Percentiles rank a stretch among this genome's conserved stretches.
These are phyloP conservation scores for Mycosphaerella sp. DNA, from an alignment of 2,329 filamentous ascomycete genomes.

Conservation along the genomic window DNA sequence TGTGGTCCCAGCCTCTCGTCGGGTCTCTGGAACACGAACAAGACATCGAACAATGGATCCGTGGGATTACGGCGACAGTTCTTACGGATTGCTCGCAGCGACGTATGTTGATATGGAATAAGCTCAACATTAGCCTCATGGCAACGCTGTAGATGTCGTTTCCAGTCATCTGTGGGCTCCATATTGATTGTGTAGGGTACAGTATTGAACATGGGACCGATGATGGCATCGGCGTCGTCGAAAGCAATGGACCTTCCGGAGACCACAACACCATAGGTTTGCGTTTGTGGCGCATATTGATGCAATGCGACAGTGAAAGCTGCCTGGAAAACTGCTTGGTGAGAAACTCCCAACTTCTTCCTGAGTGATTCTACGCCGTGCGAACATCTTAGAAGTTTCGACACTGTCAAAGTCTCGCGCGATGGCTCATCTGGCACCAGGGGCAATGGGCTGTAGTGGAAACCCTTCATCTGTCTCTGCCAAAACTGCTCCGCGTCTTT, in stretches of 20 bases:
- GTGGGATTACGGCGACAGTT: constrained; percentile 57
- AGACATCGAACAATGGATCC: constrained; percentile 64
- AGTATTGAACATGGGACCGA: constrained; percentile 88
- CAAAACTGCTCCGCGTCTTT: constrained; percentile 60
- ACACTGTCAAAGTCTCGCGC: not conserved
- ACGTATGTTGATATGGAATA: constrained; percentile 69
- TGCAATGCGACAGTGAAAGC: constrained; percentile 62
- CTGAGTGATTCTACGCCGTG: constrained; percentile 39
- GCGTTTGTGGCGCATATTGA: constrained; percentile 41
- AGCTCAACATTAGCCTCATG: constrained; percentile 64
- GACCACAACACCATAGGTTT: constrained; percentile 65
- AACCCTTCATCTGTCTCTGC: constrained; percentile 48
- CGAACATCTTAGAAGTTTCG: not conserved
- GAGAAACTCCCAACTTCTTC: constrained; percentile 59
- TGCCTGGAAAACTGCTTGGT: constrained; percentile 72
- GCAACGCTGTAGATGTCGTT: constrained; percentile 54
- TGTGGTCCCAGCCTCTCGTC: not conserved
- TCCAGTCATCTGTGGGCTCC: constrained; percentile 48
- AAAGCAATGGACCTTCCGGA: constrained; percentile 71
- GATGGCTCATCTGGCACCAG: not conserved
- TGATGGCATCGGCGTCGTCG: constrained; percentile 56
- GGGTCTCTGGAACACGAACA: constrained; percentile 71
- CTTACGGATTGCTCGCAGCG: constrained; percentile 72
- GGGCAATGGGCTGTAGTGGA: constrained; percentile 18
- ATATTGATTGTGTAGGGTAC: constrained; percentile 60